A percentile compares a stretch with the other conserved stretches of the same genome.
Evolutionary conservation across 306 rosid species (phyloP).

Genomic region (Potentilla sterilis): DNA sequence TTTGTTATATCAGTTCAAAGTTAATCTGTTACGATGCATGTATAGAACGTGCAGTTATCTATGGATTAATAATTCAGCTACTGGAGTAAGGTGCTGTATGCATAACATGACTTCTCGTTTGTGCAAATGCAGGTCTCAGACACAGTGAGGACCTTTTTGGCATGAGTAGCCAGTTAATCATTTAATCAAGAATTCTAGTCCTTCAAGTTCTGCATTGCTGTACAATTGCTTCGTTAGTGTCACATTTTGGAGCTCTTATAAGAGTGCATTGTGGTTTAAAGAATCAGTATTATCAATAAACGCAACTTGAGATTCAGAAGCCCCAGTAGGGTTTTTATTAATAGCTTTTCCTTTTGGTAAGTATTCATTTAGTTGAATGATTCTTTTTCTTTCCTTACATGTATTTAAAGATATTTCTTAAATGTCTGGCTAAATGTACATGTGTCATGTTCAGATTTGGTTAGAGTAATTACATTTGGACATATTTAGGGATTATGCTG

Average conservation of each 20-base stretch:
- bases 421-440: neutral
- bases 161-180: slow-evolving; percentile 35
- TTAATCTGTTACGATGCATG: neutral
- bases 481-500: neutral
- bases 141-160: slow-evolving; percentile 48
- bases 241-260: slow-evolving; percentile 54
- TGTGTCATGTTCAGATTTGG: neutral
- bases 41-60: neutral
- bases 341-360: slow-evolving; percentile 71
- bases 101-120: slow-evolving; percentile 26
- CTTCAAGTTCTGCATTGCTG: slow-evolving; percentile 41
- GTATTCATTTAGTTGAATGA: slow-evolving; percentile 37
- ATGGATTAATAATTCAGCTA: neutral
- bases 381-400: neutral
- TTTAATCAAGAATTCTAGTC: slow-evolving; percentile 31
- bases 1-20: neutral
- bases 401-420: neutral
- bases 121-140: slow-evolving; percentile 60
- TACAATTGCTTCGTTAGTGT: slow-evolving; percentile 37
- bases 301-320: slow-evolving; percentile 65
- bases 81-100: neutral
- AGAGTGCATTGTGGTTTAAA: slow-evolving; percentile 58
- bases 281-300: slow-evolving; percentile 45
- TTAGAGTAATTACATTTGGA: neutral
- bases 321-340: slow-evolving; percentile 57